A percentile compares a stretch with the other conserved stretches of the same genome.
phyloP scores from a whole-genome alignment of 164 flowering plant genomes.

The Amborella trichopoda region DNA sequence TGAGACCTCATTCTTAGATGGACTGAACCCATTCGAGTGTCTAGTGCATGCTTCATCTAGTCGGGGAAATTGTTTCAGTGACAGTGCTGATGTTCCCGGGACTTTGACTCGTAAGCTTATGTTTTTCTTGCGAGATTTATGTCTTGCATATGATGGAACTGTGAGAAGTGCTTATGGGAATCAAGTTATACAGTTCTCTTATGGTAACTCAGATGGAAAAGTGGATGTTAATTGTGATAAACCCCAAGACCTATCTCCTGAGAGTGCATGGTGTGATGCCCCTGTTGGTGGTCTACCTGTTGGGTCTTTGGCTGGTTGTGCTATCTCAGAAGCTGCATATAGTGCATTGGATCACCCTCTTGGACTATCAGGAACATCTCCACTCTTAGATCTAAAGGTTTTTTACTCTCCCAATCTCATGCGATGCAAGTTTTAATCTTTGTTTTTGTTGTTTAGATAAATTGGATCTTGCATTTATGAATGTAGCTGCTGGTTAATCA shows the following conservation, averaged over 20 bases:
- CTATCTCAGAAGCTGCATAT: constrained; percentile 88
- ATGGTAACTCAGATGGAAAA: constrained; percentile 15
- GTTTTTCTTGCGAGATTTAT: constrained; percentile 81
- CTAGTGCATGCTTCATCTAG: constrained; percentile 66
- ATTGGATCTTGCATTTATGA: no score
- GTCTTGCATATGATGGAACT: constrained; percentile 76
- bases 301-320: constrained; percentile 77
- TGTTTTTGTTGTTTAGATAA: no score
- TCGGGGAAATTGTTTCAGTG: constrained; percentile 74
- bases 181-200: constrained; percentile 69
- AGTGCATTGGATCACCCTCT: constrained; percentile 88
- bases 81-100: constrained; percentile 88
- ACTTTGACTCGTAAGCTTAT: constrained; percentile 59
- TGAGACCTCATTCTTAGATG: constrained; percentile 48
- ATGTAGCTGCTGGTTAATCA: no score
- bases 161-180: constrained; percentile 81
- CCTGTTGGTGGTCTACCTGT: constrained; percentile 65
- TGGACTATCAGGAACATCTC: constrained; percentile 57
- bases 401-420: background rate
- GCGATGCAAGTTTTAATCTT: no score
- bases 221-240: background rate
- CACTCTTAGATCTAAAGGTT: constrained; percentile 69
- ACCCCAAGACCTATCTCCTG: background rate
- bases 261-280: constrained; percentile 8
- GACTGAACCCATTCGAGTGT: constrained; percentile 75